A percentile compares a stretch with the other conserved stretches of the same genome.
Conservation (phyloP, 2,329 filamentous ascomycete genomes). For the Colletotrichum chlorophyti region DNA sequence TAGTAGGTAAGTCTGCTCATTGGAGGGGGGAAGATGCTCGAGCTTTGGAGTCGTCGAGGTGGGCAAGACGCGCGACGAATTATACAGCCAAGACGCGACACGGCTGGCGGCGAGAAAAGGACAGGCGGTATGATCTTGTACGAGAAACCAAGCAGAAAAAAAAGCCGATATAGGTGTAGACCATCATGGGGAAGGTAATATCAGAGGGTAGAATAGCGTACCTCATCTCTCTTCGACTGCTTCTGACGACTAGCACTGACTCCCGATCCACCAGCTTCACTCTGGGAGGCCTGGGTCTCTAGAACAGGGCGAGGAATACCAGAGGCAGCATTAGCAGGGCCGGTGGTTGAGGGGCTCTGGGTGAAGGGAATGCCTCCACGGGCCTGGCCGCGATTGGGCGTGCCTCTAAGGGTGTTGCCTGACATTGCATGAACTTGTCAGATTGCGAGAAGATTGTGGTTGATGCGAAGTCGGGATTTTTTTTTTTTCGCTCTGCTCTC, state of each 20-base stretch:
- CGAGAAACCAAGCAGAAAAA: background rate
- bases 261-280: constrained; percentile 68
- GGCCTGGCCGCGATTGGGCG: constrained; percentile 67
- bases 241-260: constrained; percentile 95
- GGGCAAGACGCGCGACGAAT: background rate
- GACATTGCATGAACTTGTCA: constrained; percentile 58
- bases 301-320: constrained; percentile 76
- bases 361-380: constrained; percentile 66
- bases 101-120: background rate
- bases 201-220: constrained; percentile 52
- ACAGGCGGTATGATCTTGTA: background rate
- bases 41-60: background rate
- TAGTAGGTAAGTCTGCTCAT: constrained; percentile 28
- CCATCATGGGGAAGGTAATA: constrained; percentile 13
- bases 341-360: constrained; percentile 56
- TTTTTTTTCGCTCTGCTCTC: background rate
- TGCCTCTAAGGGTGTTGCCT: constrained; percentile 71
- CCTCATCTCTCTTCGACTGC: constrained; percentile 98
- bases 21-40: background rate
- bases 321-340: constrained; percentile 47
- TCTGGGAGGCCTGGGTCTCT: constrained; percentile 62
- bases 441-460: constrained; percentile 39
- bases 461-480: constrained; percentile 22
- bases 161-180: background rate
- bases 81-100: background rate